Evolutionary conservation across 805 yeast genomes (phyloP).

Genomic region (Candida piceae): DNA sequence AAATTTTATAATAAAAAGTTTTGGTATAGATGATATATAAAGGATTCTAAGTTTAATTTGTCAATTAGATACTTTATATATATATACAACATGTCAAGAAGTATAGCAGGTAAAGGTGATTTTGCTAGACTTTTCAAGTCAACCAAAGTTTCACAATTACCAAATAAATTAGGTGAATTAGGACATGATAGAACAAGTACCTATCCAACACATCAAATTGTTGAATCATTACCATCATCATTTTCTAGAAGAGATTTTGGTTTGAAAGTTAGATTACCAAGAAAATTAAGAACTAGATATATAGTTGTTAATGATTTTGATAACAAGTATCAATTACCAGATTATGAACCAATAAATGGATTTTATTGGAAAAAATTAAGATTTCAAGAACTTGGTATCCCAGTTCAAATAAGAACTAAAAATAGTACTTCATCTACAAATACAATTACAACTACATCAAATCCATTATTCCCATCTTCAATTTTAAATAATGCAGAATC

Average conservation of each 20-base stretch:
- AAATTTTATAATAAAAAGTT: too few relatives aligned
- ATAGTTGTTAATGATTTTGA: slow-evolving; percentile 64
- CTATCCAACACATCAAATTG: slow-evolving; percentile 67
- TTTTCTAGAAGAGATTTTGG: slow-evolving; percentile 72
- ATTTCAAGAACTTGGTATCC: slow-evolving; percentile 64
- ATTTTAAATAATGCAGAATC: slow-evolving; percentile 23
- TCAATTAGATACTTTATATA: too few relatives aligned
- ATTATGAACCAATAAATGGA: slow-evolving; percentile 61
- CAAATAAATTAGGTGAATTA: slow-evolving; percentile 24
- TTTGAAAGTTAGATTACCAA: slow-evolving; percentile 64
- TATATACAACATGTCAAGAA: slow-evolving; percentile 14
- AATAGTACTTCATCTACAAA: slow-evolving; percentile 2
- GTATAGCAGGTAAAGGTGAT: slow-evolving; percentile 21
- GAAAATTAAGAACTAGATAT: slow-evolving; percentile 50
- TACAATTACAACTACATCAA: slow-evolving; percentile 33
- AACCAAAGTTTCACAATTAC: slow-evolving; percentile 32
- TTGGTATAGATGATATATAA: too few relatives aligned
- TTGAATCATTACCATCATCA: slow-evolving; percentile 63
- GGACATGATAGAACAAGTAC: slow-evolving; percentile 21
- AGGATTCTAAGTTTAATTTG: too few relatives aligned
- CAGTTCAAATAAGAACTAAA: slow-evolving; percentile 28
- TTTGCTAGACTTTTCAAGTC: slow-evolving; percentile 23
- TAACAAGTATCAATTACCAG: slow-evolving; percentile 61
- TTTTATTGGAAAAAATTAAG: slow-evolving; percentile 55
- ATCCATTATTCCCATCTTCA: slow-evolving; percentile 26